Conservation (phyloP, 192 early-diverging fungal species). For the Entomortierella beljakovae region DNA sequence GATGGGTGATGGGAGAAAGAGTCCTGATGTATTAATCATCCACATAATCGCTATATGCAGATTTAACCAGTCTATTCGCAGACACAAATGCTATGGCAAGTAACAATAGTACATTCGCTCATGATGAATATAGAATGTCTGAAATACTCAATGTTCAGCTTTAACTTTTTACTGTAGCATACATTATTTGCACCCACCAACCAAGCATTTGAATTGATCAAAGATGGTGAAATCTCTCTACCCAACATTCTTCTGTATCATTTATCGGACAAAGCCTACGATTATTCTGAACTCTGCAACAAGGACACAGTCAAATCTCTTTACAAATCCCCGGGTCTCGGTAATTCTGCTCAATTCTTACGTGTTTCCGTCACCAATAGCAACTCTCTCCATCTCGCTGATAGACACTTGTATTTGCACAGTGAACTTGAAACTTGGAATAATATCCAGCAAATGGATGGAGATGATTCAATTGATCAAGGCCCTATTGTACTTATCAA, state of each 20-base stretch:
- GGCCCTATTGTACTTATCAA: constrained; percentile 9
- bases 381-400: constrained; percentile 12
- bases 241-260: constrained; percentile 45
- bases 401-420: constrained; percentile 8
- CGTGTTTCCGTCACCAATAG: constrained; percentile 21
- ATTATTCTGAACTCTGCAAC: constrained; percentile 5
- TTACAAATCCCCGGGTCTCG: constrained; percentile 30
- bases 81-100: too few species aligned
- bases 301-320: constrained; percentile 20
- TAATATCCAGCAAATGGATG: too few species aligned
- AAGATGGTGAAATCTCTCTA: constrained; percentile 27
- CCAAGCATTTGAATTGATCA: constrained; percentile 41
- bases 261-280: constrained; percentile 21
- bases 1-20: background rate
- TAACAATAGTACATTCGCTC: too few species aligned
- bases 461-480: too few species aligned
- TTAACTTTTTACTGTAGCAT: background rate
- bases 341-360: constrained; percentile 28
- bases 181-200: constrained; percentile 45
- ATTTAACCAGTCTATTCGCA: too few species aligned
- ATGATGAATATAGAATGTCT: too few species aligned
- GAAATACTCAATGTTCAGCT: background rate
- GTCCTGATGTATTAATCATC: background rate
- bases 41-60: too few species aligned
- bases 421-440: too few species aligned